These are phyloP conservation scores for Ogataea degrootiae DNA, from an alignment of 805 yeast species.

Conservation along the genomic window DNA sequence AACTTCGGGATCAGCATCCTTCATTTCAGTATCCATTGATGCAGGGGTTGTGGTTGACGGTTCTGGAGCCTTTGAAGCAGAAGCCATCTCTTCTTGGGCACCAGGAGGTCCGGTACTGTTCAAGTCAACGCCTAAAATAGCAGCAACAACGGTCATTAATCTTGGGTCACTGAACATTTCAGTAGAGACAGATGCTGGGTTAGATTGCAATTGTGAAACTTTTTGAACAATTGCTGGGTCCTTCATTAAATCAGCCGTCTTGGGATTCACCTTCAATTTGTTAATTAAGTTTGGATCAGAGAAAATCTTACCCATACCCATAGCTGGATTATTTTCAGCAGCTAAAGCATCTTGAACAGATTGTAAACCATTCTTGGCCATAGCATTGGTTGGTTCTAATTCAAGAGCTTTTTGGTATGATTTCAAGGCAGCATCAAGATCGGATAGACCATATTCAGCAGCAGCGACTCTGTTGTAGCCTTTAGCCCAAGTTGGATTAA, in stretches of 20 bases:
- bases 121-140: slow-evolving; percentile 77
- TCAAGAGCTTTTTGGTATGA: slow-evolving; percentile 76
- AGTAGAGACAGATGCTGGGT: slow-evolving; percentile 71
- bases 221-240: slow-evolving; percentile 81
- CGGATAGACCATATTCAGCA: slow-evolving; percentile 83
- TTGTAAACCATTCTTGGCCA: slow-evolving; percentile 79
- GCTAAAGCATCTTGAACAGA: slow-evolving; percentile 56
- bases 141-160: slow-evolving; percentile 82
- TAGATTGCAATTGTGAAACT: slow-evolving; percentile 52
- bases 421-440: slow-evolving; percentile 66
- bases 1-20: slow-evolving; percentile 26
- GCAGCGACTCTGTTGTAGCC: slow-evolving; percentile 93
- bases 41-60: slow-evolving; percentile 13
- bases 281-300: slow-evolving; percentile 73
- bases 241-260: slow-evolving; percentile 79
- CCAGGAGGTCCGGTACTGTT: slow-evolving; percentile 30
- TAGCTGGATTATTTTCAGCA: slow-evolving; percentile 42
- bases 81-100: slow-evolving; percentile 16
- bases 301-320: slow-evolving; percentile 76
- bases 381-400: slow-evolving; percentile 73
- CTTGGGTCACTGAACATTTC: slow-evolving; percentile 78
- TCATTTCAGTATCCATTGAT: slow-evolving; percentile 31
- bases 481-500: slow-evolving; percentile 89
- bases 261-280: slow-evolving; percentile 76
- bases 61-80: slow-evolving; percentile 27